These are phyloP conservation scores for Eutreptiella sp. DNA, from an alignment of 208 protist species.

Conservation along the genomic window DNA sequence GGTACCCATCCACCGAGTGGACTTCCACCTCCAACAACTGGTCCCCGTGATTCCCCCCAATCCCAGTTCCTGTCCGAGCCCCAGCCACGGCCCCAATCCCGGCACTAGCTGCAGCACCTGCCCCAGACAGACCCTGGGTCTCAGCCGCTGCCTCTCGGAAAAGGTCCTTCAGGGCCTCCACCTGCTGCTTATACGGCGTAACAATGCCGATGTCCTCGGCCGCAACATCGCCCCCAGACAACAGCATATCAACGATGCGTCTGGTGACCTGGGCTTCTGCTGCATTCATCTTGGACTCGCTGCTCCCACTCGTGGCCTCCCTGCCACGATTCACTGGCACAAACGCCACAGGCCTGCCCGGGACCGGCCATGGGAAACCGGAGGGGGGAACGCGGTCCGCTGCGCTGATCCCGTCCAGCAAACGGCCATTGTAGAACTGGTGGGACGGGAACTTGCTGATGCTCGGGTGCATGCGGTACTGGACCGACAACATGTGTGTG, in stretches of 20 bases:
- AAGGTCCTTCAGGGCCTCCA: background rate
- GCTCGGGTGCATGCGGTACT: conserved; percentile 47
- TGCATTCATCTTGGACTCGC: conserved; percentile 15
- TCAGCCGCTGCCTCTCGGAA: conserved; percentile 21
- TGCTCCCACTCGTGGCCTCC: background rate
- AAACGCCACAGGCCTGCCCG: conserved; percentile 15
- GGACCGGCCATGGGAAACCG: conserved; percentile 18
- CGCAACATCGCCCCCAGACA: background rate
- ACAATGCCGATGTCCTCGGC: conserved; percentile 35
- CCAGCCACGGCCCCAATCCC: background rate
- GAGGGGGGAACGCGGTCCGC: background rate
- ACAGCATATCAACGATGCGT: conserved; percentile 8
- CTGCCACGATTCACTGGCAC: conserved; percentile 1
- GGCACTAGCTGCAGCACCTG: background rate
- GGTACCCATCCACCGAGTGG: conserved; percentile 50
- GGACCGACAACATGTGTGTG: conserved; percentile 22
- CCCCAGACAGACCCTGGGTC: too few species aligned
- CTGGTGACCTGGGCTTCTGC: conserved; percentile 23
- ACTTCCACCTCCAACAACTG: conserved; percentile 45
- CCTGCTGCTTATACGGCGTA: conserved; percentile 43
- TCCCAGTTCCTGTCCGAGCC: too few species aligned
- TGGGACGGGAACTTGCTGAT: conserved; percentile 32
- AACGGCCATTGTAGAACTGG: conserved; percentile 30
- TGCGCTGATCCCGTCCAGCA: conserved; percentile 1
- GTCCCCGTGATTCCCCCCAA: background rate